phyloP scores from a whole-genome alignment of 164 flowering plant genomes.

The Aristolochia contorta region DNA sequence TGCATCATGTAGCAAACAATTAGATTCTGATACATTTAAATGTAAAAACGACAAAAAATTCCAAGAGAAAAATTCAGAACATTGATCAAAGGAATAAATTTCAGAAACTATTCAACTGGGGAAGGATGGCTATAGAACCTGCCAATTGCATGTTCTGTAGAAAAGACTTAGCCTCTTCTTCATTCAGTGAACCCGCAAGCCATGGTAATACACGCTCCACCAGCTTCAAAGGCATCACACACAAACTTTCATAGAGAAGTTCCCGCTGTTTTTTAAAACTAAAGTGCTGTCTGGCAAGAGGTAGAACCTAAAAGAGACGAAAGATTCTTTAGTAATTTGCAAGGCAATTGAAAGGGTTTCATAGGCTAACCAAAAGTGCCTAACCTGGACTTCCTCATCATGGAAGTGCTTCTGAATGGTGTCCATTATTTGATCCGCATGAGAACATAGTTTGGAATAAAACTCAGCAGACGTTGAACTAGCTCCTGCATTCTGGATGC shows the following conservation, averaged over 20 bases:
- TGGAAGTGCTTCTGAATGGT: slow-evolving; percentile 70
- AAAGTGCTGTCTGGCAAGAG: slow-evolving; percentile 78
- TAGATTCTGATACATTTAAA: no score
- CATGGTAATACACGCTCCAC: slow-evolving; percentile 89
- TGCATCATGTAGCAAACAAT: slow-evolving; percentile 25
- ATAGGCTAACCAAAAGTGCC: slow-evolving; percentile 1
- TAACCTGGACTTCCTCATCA: slow-evolving; percentile 80
- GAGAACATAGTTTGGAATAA: slow-evolving; percentile 55
- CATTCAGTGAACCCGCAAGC: slow-evolving; percentile 62
- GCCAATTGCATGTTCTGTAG: slow-evolving; percentile 79
- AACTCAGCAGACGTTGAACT: slow-evolving; percentile 60
- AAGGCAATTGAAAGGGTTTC: background rate
- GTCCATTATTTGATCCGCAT: slow-evolving; percentile 80
- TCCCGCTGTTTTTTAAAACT: slow-evolving; percentile 56
- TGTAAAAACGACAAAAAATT: background rate
- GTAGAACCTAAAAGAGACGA: slow-evolving; percentile 52
- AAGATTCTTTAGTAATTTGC: background rate
- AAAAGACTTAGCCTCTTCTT: slow-evolving; percentile 61
- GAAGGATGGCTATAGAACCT: slow-evolving; percentile 32
- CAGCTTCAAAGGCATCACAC: slow-evolving; percentile 85
- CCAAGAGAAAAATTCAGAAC: background rate
- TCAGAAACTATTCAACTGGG: background rate
- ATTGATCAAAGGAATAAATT: background rate
- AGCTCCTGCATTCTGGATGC: slow-evolving; percentile 67
- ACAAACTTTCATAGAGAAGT: slow-evolving; percentile 76